phyloP scores from a whole-genome alignment of 176 grass and related monocot species.

The Eleusine coracana region DNA sequence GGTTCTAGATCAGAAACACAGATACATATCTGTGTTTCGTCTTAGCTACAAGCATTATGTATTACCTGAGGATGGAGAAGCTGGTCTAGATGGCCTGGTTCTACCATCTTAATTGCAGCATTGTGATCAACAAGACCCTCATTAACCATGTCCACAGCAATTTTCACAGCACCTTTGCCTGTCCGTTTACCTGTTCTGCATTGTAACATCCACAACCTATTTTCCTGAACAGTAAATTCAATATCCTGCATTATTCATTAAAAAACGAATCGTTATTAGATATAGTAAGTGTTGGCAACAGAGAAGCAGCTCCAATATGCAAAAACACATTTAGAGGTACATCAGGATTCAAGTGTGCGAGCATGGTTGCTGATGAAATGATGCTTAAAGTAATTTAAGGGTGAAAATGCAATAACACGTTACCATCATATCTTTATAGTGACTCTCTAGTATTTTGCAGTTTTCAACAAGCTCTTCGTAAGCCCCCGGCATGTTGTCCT shows the following conservation, averaged over 20 bases:
- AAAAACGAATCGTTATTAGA: constrained; percentile 10
- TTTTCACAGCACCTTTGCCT: constrained; percentile 81
- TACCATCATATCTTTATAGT: constrained; percentile 83
- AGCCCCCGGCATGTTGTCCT: constrained; percentile 64
- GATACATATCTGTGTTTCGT: not conserved
- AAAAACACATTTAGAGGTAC: constrained; percentile 9
- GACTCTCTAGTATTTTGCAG: constrained; percentile 88
- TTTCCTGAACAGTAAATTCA: constrained; percentile 97
- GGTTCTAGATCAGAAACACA: constrained; percentile 20
- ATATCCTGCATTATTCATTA: constrained; percentile 69
- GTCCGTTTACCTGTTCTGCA: constrained; percentile 95
- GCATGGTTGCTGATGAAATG: not conserved
- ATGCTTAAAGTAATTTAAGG: not conserved
- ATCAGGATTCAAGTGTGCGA: constrained; percentile 4
- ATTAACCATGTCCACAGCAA: constrained; percentile 89
- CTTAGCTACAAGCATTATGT: constrained; percentile 14
- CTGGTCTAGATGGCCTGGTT: constrained; percentile 91
- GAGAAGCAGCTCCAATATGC: not conserved
- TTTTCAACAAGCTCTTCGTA: constrained; percentile 88
- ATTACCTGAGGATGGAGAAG: constrained; percentile 99
- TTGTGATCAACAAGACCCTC: constrained; percentile 77
- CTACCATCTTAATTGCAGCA: constrained; percentile 89
- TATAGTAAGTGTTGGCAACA: not conserved
- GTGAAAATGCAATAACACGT: not conserved
- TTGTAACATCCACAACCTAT: constrained; percentile 98